These are phyloP conservation scores for Penicillium sp. DNA, from an alignment of 2,329 filamentous ascomycete genomes.

Conservation along the genomic window DNA sequence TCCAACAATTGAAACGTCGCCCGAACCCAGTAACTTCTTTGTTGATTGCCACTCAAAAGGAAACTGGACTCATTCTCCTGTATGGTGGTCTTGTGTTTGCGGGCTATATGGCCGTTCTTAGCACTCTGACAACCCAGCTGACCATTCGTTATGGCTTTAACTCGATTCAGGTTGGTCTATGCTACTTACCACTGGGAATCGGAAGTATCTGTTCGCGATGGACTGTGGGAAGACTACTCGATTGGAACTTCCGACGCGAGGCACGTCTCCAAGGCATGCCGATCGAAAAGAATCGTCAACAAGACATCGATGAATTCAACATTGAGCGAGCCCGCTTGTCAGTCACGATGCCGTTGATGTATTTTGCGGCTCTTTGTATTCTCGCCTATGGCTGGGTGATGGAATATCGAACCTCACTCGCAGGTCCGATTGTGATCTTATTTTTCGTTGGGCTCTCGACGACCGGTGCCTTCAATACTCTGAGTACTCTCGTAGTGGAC, in stretches of 20 bases:
- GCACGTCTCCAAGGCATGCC: constrained; percentile 52
- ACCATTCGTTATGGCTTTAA: constrained; percentile 19
- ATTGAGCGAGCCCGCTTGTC: constrained; percentile 46
- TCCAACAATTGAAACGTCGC: constrained; percentile 13
- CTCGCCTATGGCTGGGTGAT: constrained; percentile 43
- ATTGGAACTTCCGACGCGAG: constrained; percentile 70
- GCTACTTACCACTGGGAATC: constrained; percentile 21
- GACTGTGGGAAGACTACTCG: constrained; percentile 48
- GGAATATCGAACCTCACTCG: constrained; percentile 31
- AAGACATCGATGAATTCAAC: constrained; percentile 54
- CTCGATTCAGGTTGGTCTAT: constrained; percentile 24
- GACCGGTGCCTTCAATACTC: constrained; percentile 33
- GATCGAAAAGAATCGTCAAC: constrained; percentile 42
- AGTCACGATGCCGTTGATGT: constrained; percentile 34
- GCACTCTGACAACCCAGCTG: constrained; percentile 47
- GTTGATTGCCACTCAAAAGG: constrained; percentile 33
- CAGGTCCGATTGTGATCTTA: constrained; percentile 33
- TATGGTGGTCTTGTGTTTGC: constrained; percentile 43
- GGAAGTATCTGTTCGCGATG: constrained; percentile 31
- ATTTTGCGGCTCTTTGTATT: constrained; percentile 24
- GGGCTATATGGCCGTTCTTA: constrained; percentile 46
- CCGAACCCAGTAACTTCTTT: constrained; percentile 27
- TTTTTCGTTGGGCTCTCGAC: constrained; percentile 34
- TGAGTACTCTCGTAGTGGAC: constrained; percentile 49
- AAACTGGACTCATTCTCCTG: constrained; percentile 35